Evolutionary conservation across 2,329 filamentous ascomycete genomes (phyloP).

Genomic region (Periconia sp.): DNA sequence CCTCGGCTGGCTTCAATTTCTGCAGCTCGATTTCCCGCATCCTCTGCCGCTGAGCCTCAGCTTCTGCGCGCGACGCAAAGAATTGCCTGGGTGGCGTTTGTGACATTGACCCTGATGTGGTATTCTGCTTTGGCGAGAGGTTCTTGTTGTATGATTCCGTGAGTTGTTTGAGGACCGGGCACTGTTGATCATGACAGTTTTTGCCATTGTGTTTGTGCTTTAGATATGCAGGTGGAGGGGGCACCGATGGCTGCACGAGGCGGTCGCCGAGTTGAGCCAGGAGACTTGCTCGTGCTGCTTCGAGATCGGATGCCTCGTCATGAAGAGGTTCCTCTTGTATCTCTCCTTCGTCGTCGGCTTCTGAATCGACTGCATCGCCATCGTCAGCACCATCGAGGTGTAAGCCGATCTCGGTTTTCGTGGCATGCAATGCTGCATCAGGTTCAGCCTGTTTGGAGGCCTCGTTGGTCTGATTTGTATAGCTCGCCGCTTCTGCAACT

Average conservation of each 20-base stretch:
- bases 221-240: background rate
- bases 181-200: conserved; percentile 1
- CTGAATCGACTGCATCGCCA: conserved; percentile 22
- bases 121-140: background rate
- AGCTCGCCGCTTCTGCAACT: background rate
- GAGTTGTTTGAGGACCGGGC: background rate
- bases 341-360: conserved; percentile 21
- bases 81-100: background rate
- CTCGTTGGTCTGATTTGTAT: background rate
- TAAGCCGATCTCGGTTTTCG: background rate
- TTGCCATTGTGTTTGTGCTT: conserved; percentile 9
- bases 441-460: background rate
- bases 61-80: conserved; percentile 6
- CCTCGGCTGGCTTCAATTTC: background rate
- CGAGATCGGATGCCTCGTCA: conserved; percentile 42
- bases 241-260: conserved; percentile 23
- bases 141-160: background rate
- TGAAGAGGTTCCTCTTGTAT: conserved; percentile 11
- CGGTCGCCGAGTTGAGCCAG: conserved; percentile 44
- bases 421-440: background rate
- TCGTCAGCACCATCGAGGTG: conserved; percentile 1
- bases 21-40: background rate
- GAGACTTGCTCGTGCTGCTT: conserved; percentile 53
- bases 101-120: background rate
- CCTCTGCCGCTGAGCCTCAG: conserved; percentile 7